Evolutionary conservation across 768 basidiomycete species (phyloP).

Genomic region (Suillus decipiens): DNA sequence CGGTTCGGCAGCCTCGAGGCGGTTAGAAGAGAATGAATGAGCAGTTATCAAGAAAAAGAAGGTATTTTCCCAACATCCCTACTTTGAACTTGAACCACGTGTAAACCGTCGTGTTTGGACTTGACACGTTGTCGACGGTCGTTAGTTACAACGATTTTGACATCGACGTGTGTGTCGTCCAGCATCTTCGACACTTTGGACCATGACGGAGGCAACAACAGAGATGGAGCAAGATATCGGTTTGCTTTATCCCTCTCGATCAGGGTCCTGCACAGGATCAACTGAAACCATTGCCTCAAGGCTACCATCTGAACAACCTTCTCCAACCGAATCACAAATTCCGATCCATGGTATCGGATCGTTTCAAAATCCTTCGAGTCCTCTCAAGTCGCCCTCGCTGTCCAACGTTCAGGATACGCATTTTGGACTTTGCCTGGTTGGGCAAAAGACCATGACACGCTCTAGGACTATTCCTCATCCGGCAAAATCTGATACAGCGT

Average conservation of each 20-base stretch:
- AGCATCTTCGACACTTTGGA: not conserved
- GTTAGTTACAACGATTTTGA: not conserved
- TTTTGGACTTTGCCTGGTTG: constrained; percentile 15
- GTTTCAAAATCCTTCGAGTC: constrained; percentile 3
- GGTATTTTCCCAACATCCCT: constrained; percentile 2
- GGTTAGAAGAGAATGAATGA: not conserved
- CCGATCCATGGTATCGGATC: not conserved
- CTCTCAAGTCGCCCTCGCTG: constrained; percentile 38
- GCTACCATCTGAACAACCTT: constrained; percentile 19
- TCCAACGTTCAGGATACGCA: constrained; percentile 28
- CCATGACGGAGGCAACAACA: constrained; percentile 13
- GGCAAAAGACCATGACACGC: constrained; percentile 36
- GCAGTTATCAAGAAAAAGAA: not conserved
- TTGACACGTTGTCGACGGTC: not conserved
- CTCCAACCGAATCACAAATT: constrained; percentile 18
- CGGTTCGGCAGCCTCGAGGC: not conserved
- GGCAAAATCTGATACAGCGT: constrained; percentile 31
- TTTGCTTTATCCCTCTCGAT: constrained; percentile 24
- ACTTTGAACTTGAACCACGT: constrained; percentile 4
- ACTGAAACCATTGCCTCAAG: constrained; percentile 23
- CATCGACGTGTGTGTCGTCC: not conserved
- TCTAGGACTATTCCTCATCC: constrained; percentile 50
- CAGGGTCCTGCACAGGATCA: constrained; percentile 26
- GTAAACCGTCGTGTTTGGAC: constrained; percentile 2
- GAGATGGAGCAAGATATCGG: constrained; percentile 31